Base-by-base conservation (phyloP, 768 basidiomycete species). In the Lactarius vividus region DNA sequence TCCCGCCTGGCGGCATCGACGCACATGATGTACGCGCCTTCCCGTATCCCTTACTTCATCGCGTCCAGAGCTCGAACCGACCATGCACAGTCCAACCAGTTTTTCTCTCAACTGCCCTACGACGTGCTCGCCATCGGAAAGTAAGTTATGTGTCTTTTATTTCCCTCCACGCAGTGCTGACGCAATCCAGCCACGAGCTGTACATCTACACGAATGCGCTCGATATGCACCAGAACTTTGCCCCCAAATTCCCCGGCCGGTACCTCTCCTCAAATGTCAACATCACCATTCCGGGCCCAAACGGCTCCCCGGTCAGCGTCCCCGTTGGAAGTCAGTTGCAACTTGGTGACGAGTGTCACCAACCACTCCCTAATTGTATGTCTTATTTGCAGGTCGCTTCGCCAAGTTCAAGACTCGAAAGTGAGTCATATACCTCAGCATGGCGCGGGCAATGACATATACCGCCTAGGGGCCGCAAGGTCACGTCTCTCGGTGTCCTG, bases 181-280 rank as follows among this genome's bases (percentile, higher is more conserved):
- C 29, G 11, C 28, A 9, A 31, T 23, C 52, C 59, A 89, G 88
- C 73, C 94, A 96, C 69, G 94, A 96, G 77, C 75, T 94, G 23
- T 92, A 93, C 73, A 79, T 81, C 62, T 90, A 89, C 72, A 80
- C 78, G 13, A 81, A 87, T 72, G 78, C 88, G 5, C 80, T 85
- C 31, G 89, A 91, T 74, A 88, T 90, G 88, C 79, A 88, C 74
- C 76, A 80, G 60, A 88, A 88, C 73, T 89, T 93, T 71, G 85
- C 78, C 3, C 87, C 85, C 3, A 77, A 84, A 54, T 81, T 87
- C 75, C 79, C 83, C 6, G 92, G 89, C 7, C 81, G 87, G 54
- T 95, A 94, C 74, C 77, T 97, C 56, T 86, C 92, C 1, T 91
- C 88, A 2, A 96, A 96, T 71, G 89, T 85, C 62, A 91, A 96